A percentile compares a stretch with the other conserved stretches of the same genome.
Conservation (phyloP, 352 stramenopile species). For the Aphanomyces euteiches region DNA sequence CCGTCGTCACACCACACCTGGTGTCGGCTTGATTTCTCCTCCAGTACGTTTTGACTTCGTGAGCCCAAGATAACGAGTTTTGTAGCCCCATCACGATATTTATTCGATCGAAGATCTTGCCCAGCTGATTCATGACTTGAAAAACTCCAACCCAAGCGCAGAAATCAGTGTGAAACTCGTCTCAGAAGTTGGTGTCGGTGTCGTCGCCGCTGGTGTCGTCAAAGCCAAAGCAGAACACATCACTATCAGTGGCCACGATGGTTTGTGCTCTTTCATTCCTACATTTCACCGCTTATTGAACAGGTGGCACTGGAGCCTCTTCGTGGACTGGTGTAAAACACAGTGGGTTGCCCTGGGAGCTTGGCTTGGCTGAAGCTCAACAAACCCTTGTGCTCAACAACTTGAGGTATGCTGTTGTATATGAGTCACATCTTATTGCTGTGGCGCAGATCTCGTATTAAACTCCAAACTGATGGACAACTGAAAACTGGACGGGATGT, state of each 20-base stretch:
- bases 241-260: conserved; percentile 93
- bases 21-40: conserved; percentile 94
- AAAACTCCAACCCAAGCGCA: conserved; percentile 91
- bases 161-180: conserved; percentile 96
- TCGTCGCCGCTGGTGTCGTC: conserved; percentile 89
- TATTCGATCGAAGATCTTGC: conserved; percentile 98
- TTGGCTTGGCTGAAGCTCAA: conserved; percentile 95
- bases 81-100: conserved; percentile 94
- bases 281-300: conserved; percentile 8
- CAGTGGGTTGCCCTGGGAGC: conserved; percentile 92
- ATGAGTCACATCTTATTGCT: background rate
- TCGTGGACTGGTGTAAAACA: conserved; percentile 94
- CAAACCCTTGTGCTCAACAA: conserved; percentile 96
- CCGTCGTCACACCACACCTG: conserved; percentile 94
- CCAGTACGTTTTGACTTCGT: conserved; percentile 36
- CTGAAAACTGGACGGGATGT: conserved; percentile 93
- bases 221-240: conserved; percentile 95
- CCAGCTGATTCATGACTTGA: conserved; percentile 97
- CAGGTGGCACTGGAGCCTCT: conserved; percentile 89
- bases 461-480: conserved; percentile 94
- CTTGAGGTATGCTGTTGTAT: conserved; percentile 54
- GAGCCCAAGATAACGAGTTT: background rate
- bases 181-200: conserved; percentile 94
- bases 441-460: conserved; percentile 58
- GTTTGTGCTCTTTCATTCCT: background rate